Percentiles rank a stretch among this genome's conserved stretches.
phyloP scores from a whole-genome alignment of 768 basidiomycete genomes.

The Imleria badia region DNA sequence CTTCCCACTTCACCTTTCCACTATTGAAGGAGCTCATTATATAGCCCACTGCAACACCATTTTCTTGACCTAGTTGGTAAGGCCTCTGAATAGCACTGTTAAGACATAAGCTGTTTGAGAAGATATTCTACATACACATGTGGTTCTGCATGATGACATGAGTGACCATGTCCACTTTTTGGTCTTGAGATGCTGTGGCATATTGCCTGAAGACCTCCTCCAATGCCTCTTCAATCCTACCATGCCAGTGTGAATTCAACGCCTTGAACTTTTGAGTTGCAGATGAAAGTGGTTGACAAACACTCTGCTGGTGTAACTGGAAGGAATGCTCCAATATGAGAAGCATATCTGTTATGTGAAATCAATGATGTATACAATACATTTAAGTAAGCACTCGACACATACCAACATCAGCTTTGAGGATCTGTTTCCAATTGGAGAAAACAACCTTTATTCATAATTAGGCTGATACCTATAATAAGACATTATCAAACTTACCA shows the following conservation, averaged over 20 bases:
- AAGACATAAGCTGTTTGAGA: conserved; percentile 7
- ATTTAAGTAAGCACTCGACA: neutral
- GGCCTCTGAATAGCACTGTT: no score
- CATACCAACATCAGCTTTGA: neutral
- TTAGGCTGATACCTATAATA: neutral
- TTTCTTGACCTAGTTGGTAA: no score
- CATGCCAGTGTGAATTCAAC: no score
- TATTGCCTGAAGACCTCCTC: neutral
- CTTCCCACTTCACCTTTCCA: no score
- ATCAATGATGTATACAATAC: neutral
- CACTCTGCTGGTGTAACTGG: neutral
- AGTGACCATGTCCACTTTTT: neutral
- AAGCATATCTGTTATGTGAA: neutral
- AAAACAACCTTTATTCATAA: neutral
- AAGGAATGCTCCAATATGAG: neutral
- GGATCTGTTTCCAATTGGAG: neutral
- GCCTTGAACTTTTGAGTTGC: neutral
- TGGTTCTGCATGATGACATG: neutral
- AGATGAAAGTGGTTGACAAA: neutral
- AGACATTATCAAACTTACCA: neutral
- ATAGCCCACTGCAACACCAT: no score
- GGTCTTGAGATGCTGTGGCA: neutral
- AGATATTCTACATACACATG: neutral
- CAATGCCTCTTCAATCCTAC: neutral
- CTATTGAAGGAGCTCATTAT: no score